These are phyloP conservation scores for Pythium dissotocum DNA, from an alignment of 352 stramenopile genomes.

Conservation along the genomic window DNA sequence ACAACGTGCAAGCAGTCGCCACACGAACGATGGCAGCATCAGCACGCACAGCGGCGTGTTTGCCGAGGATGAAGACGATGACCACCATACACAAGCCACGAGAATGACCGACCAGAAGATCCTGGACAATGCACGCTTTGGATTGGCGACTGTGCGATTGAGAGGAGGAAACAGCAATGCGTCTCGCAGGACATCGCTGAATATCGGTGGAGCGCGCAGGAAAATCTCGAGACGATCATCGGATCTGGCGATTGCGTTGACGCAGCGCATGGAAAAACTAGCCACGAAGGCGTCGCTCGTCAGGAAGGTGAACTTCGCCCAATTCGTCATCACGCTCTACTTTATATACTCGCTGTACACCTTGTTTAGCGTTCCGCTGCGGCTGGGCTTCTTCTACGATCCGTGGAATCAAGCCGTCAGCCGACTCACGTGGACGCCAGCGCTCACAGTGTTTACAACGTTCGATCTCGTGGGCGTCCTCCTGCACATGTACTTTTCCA, in stretches of 20 bases:
- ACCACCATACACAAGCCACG: constrained; percentile 13
- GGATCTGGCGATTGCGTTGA: neutral
- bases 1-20: neutral
- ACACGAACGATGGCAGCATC: constrained; percentile 12
- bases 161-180: constrained; percentile 11
- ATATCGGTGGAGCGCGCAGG: neutral
- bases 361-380: constrained; percentile 33
- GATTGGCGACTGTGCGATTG: constrained; percentile 19
- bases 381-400: constrained; percentile 48
- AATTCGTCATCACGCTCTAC: constrained; percentile 4
- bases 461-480: constrained; percentile 26
- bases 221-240: constrained; percentile 1
- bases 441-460: constrained; percentile 30
- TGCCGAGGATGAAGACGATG: constrained; percentile 20
- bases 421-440: constrained; percentile 21
- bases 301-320: neutral
- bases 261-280: neutral
- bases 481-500: neutral
- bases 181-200: neutral
- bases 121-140: constrained; percentile 26
- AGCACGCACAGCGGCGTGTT: constrained; percentile 25
- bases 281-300: neutral
- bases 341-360: constrained; percentile 38
- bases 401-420: constrained; percentile 27
- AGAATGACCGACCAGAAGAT: constrained; percentile 22